Evolutionary conservation across 805 yeast species (phyloP).

Genomic region (Myxozyma sirexii): DNA sequence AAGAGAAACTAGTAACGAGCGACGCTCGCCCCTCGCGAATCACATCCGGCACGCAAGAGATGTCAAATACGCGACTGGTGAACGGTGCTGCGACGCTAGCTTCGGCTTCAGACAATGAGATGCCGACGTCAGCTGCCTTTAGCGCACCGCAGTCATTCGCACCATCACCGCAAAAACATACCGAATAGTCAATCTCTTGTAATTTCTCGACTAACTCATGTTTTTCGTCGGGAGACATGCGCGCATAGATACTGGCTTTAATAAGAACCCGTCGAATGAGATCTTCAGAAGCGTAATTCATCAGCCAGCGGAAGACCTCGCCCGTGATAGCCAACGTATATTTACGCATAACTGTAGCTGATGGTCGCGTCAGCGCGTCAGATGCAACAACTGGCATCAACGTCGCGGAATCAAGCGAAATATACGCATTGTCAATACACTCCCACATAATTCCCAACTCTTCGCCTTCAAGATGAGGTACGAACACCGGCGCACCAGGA

Average conservation of each 20-base stretch:
- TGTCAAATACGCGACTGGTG: conserved; percentile 86
- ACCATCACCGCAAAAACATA: conserved; percentile 98
- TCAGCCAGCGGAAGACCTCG: conserved; percentile 78
- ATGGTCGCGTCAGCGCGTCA: conserved; percentile 25
- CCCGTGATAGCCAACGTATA: conserved; percentile 89
- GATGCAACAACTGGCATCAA: conserved; percentile 42
- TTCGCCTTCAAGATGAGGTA: conserved; percentile 54
- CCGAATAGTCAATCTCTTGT: conserved; percentile 83
- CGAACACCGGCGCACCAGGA: conserved; percentile 52
- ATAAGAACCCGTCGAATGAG: conserved; percentile 56
- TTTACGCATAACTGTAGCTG: conserved; percentile 47
- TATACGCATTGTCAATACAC: conserved; percentile 48
- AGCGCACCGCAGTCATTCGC: conserved; percentile 99
- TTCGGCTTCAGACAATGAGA: conserved; percentile 94
- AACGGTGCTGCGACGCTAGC: conserved; percentile 99
- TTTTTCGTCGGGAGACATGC: conserved; percentile 99
- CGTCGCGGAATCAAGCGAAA: conserved; percentile 64
- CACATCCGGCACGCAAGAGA: conserved; percentile 88
- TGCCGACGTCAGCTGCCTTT: conserved; percentile 96
- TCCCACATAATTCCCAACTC: conserved; percentile 44
- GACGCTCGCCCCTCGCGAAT: conserved; percentile 95
- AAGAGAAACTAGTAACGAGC: conserved; percentile 90
- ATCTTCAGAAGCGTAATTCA: conserved; percentile 52
- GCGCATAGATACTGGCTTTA: conserved; percentile 78
- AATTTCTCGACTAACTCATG: conserved; percentile 90